Conservation (phyloP, 2,329 filamentous ascomycete genomes). For the Arachnopeziza araneosa region DNA sequence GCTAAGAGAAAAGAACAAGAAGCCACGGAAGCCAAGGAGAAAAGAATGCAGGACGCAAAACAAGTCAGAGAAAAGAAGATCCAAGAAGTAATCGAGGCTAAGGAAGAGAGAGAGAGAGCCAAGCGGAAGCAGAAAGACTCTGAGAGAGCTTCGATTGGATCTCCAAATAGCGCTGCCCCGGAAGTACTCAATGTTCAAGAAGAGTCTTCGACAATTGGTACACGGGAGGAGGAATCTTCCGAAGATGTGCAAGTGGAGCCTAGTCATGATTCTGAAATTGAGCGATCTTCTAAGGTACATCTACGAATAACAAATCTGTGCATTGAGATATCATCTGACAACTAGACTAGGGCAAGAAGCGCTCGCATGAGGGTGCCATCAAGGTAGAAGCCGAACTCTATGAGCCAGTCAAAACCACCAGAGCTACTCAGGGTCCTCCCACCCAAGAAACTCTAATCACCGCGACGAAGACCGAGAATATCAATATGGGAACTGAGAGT, state of each 20-base stretch:
- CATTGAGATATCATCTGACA: background rate
- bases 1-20: background rate
- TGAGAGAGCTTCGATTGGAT: too few species aligned
- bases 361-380: background rate
- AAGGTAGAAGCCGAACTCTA: background rate
- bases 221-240: too few species aligned
- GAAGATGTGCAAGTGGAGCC: too few species aligned
- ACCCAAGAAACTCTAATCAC: background rate
- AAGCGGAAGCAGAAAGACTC: too few species aligned
- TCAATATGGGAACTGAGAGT: background rate
- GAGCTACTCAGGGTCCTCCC: background rate
- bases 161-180: too few species aligned
- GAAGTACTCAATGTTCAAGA: too few species aligned
- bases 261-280: too few species aligned
- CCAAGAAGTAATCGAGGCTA: too few species aligned
- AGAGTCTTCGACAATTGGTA: too few species aligned
- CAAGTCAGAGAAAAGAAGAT: too few species aligned
- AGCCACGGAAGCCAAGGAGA: background rate
- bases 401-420: background rate
- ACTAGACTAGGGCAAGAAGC: background rate
- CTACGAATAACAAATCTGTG: background rate
- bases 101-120: too few species aligned
- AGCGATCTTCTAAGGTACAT: too few species aligned
- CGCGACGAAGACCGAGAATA: background rate
- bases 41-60: background rate